Evolutionary conservation across 2,329 filamentous ascomycete genomes (phyloP).

Genomic region (Colletotrichum phormii): DNA sequence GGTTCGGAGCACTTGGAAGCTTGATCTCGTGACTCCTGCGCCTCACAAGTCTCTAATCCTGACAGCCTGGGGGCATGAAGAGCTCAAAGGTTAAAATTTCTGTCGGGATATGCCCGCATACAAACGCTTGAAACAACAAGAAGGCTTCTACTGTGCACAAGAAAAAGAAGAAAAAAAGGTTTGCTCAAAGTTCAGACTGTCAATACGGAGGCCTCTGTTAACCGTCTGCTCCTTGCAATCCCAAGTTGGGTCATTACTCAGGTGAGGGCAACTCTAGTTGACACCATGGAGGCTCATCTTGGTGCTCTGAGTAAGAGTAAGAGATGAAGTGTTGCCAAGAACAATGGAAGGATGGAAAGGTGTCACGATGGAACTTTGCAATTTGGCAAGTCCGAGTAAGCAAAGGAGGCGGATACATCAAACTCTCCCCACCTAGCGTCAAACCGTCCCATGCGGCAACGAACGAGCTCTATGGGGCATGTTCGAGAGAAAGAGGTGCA

Average conservation of each 20-base stretch:
- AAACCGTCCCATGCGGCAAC: conserved; percentile 22
- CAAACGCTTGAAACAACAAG: background rate
- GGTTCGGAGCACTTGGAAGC: background rate
- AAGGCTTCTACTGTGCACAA: too few species aligned
- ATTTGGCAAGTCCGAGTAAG: conserved; percentile 3
- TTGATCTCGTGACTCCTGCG: background rate
- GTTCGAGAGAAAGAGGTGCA: conserved; percentile 8
- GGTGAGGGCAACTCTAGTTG: background rate
- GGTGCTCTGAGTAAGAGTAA: background rate
- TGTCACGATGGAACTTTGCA: background rate
- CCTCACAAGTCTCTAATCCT: background rate
- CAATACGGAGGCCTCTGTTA: background rate
- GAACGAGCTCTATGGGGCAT: conserved; percentile 25
- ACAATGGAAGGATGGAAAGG: background rate
- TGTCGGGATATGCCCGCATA: background rate
- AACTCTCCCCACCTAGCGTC: conserved; percentile 14
- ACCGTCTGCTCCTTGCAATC: background rate
- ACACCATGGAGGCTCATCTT: background rate
- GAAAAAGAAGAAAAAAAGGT: background rate
- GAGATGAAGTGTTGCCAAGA: background rate
- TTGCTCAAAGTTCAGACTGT: background rate
- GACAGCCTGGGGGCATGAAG: background rate
- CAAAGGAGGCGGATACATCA: background rate
- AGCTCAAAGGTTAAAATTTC: background rate
- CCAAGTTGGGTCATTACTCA: background rate